phyloP scores from a whole-genome alignment of 352 stramenopile species.

The Hyphochytrium catenoides region DNA sequence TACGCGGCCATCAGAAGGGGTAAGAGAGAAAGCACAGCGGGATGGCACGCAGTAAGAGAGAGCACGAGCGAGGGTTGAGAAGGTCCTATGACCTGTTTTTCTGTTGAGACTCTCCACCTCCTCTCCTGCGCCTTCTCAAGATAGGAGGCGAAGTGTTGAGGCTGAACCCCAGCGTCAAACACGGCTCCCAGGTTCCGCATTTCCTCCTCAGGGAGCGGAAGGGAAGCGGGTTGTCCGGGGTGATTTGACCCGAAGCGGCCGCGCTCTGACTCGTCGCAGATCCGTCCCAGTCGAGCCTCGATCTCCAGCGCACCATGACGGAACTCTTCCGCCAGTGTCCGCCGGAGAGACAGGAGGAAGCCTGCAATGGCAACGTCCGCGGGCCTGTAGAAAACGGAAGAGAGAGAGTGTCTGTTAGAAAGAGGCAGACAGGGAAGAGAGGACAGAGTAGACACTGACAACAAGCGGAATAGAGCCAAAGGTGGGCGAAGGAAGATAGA shows the following conservation, averaged over 20 bases:
- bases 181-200: constrained; percentile 49
- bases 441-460: too few relatives aligned
- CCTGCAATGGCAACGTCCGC: constrained; percentile 43
- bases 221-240: constrained; percentile 34
- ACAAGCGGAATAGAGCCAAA: too few relatives aligned
- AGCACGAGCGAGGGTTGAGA: too few relatives aligned
- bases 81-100: too few relatives aligned
- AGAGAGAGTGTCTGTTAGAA: too few relatives aligned
- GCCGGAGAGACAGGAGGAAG: constrained; percentile 50
- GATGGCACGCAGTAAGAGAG: too few relatives aligned
- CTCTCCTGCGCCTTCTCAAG: constrained; percentile 30
- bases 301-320: constrained; percentile 49
- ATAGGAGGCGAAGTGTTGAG: constrained; percentile 38
- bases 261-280: constrained; percentile 43
- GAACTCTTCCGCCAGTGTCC: constrained; percentile 38
- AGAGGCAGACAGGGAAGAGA: too few relatives aligned
- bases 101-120: constrained; percentile 28
- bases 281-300: constrained; percentile 47
- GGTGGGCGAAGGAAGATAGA: too few relatives aligned
- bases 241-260: constrained; percentile 36
- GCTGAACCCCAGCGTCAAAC: constrained; percentile 39
- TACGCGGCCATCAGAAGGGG: too few relatives aligned
- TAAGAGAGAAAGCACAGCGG: too few relatives aligned
- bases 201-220: constrained; percentile 34
- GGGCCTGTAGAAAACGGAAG: too few relatives aligned